Evolutionary conservation across 1,284 basidiomycete genomes (phyloP).

Genomic region (Austroboletus novae-zelandiae): DNA sequence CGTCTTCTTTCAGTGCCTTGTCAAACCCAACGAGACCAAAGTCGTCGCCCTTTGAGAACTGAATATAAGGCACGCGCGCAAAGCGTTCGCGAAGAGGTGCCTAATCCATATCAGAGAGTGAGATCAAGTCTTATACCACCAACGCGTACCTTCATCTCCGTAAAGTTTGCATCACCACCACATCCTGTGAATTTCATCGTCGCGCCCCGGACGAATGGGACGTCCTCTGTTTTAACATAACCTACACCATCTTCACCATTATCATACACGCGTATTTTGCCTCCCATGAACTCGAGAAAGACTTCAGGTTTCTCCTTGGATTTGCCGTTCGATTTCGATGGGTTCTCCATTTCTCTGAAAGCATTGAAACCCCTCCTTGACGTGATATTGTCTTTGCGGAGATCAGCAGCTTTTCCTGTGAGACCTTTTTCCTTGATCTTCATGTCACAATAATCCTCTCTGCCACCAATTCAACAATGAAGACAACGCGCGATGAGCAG

Average conservation of each 20-base stretch:
- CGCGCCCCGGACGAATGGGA: constrained; percentile 70
- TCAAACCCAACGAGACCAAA: constrained; percentile 72
- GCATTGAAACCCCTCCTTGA: constrained; percentile 78
- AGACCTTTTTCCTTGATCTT: constrained; percentile 96
- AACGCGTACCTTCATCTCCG: constrained; percentile 62
- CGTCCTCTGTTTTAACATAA: constrained; percentile 64
- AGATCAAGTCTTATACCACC: background rate
- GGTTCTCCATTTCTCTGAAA: constrained; percentile 74
- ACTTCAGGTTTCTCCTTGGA: constrained; percentile 54
- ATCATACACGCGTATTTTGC: constrained; percentile 60
- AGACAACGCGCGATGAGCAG: background rate
- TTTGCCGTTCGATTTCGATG: constrained; percentile 43
- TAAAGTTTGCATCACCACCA: constrained; percentile 62
- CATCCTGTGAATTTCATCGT: constrained; percentile 76
- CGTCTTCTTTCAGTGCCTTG: constrained; percentile 66
- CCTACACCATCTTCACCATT: constrained; percentile 57
- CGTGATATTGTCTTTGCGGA: constrained; percentile 52
- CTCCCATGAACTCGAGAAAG: constrained; percentile 69
- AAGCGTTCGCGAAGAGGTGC: constrained; percentile 79
- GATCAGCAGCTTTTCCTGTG: constrained; percentile 60
- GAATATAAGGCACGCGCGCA: constrained; percentile 70
- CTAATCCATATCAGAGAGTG: constrained; percentile 33
- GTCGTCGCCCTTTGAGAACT: constrained; percentile 62
- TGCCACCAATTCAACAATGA: constrained; percentile 27
- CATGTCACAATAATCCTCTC: constrained; percentile 92